A percentile compares a stretch with the other conserved stretches of the same genome.
Conservation (phyloP, 768 basidiomycete genomes). For the Tricholoma bakamatsutake region DNA sequence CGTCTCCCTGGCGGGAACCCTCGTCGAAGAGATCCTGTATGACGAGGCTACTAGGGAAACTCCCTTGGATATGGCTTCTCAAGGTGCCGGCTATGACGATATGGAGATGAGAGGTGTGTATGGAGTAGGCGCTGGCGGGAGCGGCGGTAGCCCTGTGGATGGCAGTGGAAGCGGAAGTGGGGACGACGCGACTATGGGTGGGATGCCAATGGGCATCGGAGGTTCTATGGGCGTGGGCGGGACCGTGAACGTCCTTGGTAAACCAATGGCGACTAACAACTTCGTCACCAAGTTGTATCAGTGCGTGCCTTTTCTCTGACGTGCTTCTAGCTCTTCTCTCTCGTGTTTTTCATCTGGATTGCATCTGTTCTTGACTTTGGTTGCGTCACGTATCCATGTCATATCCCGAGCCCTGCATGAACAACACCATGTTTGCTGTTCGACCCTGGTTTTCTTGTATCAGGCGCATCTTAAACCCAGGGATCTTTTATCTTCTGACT, state of each 20-base stretch:
- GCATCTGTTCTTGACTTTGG: not conserved
- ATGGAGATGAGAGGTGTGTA: constrained; percentile 42
- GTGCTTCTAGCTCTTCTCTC: not conserved
- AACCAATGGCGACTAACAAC: constrained; percentile 69
- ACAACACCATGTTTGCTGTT: not conserved
- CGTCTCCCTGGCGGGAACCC: constrained; percentile 13
- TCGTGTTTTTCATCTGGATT: not conserved
- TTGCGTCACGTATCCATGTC: not conserved
- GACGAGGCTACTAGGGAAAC: constrained; percentile 32
- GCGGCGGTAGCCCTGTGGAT: constrained; percentile 37
- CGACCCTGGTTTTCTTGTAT: no score
- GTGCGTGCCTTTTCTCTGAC: constrained; percentile 34
- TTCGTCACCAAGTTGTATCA: constrained; percentile 88
- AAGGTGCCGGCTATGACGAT: constrained; percentile 49
- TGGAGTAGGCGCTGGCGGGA: constrained; percentile 17
- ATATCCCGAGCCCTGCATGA: constrained; percentile 4
- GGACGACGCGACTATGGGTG: constrained; percentile 25
- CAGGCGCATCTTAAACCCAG: no score
- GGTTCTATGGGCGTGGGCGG: constrained; percentile 31
- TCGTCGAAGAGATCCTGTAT: constrained; percentile 37
- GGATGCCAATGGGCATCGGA: constrained; percentile 18
- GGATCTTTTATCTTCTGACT: not conserved
- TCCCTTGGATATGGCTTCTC: constrained; percentile 28
- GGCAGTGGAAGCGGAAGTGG: constrained; percentile 43
- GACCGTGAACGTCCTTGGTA: constrained; percentile 55